Base-by-base conservation (phyloP, 2,329 filamentous ascomycete genomes). In the Pyrenochaeta sp. region DNA sequence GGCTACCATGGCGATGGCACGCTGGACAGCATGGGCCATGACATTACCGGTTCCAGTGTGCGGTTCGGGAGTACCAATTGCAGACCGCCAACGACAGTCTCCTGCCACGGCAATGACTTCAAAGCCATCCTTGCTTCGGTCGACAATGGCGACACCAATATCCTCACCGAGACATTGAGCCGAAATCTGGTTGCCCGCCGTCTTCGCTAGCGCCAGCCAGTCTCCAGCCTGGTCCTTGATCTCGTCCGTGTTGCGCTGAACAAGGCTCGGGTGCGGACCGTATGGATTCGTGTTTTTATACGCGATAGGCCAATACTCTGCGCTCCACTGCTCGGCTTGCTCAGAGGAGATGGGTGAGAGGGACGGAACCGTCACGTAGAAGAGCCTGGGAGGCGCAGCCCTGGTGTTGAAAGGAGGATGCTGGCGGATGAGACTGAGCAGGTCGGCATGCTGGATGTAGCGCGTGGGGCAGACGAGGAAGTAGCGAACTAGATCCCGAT, bases 281-380 rank as follows among this genome's bases (percentile, higher is more conserved):
- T 92, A 88, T 2, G 89, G 89, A 63, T 94, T 94, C 55, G 88
- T 92, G 74, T 91, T 91, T 53, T 89, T 87, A 73, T 94, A 95
- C 35, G 92, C 83, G 1, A 86, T 88, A 9, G 90, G 90, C 90
- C 90, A 95, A 69, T 90, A 93, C 57, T 86, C 80, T 22, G 81
- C 77, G 18, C 84, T 87, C 89, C 89, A 94, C 65, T 83, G 76
- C 18, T 81, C 82, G 7, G 90, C 88, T 68, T 93, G 88, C 26
- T 86, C 78, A 55, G 86, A 82, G 3, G 88, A 92, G 4, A 86
- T 90, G 2, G 90, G 90, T 17, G 89, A 81, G 30, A 90, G 75
- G 18, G 87, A 75, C 6, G 90, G 90, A 9, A 94, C 86, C 0
- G 84, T 81, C 41, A 90, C 82, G 41, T 78, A 79, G 39, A 80